Conservation (phyloP, 208 protist genomes). For the Wallacemonas collosoma region DNA sequence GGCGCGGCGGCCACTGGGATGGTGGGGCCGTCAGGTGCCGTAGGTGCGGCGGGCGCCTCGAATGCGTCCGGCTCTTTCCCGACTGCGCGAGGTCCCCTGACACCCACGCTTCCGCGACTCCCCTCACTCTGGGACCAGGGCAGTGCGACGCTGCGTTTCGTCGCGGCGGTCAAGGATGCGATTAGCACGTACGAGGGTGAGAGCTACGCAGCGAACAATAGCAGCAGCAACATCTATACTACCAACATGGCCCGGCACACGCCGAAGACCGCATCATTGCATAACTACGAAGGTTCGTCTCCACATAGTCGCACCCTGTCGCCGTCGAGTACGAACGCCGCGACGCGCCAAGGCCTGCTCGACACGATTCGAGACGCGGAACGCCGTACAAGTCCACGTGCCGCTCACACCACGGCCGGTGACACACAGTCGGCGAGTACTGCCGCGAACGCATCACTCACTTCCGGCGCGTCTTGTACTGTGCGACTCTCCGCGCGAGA, state of each 20-base stretch:
- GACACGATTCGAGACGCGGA: constrained; percentile 5
- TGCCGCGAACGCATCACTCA: too few relatives aligned
- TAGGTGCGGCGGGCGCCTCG: neutral
- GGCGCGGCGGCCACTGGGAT: neutral
- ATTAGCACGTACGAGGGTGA: constrained; percentile 36
- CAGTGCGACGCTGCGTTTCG: constrained; percentile 33
- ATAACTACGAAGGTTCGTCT: neutral
- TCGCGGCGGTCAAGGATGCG: constrained; percentile 38
- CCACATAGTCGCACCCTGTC: neutral
- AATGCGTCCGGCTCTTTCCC: neutral
- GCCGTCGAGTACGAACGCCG: constrained; percentile 15
- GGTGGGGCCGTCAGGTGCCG: neutral
- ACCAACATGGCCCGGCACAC: constrained; percentile 16
- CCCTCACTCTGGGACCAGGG: constrained; percentile 50
- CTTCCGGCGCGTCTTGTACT: neutral
- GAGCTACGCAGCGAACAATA: constrained; percentile 17
- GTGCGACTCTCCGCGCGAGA: constrained; percentile 6
- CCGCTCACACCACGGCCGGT: neutral
- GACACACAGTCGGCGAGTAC: too few relatives aligned
- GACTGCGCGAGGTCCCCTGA: neutral
- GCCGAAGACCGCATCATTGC: constrained; percentile 2
- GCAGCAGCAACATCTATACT: constrained; percentile 1
- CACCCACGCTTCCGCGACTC: constrained; percentile 22
- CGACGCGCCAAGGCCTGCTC: constrained; percentile 26
- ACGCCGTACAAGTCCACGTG: neutral